These are phyloP conservation scores for Corylus americana DNA, from an alignment of 306 rosid species.

Conservation along the genomic window DNA sequence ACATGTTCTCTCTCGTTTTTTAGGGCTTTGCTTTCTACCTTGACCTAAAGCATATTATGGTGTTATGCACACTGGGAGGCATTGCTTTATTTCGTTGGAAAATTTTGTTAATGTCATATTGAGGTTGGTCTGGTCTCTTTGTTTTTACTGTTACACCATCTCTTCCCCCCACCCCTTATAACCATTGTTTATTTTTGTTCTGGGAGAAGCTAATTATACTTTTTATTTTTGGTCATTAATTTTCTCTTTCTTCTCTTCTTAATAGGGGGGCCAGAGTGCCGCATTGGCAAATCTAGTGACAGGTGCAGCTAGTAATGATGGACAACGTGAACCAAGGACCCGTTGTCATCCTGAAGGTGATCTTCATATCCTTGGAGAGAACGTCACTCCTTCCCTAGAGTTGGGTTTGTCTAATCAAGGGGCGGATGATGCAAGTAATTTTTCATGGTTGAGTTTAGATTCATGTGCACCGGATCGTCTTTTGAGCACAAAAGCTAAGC, in stretches of 20 bases:
- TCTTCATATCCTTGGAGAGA: constrained; percentile 29
- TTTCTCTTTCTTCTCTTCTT: constrained; percentile 25
- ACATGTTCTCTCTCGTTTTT: not conserved
- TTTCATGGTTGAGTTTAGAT: constrained; percentile 73
- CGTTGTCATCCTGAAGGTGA: constrained; percentile 37
- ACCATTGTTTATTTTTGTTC: not conserved
- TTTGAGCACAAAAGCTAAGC: constrained; percentile 23
- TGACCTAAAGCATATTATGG: not conserved
- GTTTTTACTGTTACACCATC: not conserved
- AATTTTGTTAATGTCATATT: not conserved
- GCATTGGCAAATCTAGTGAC: constrained; percentile 33
- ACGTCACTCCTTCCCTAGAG: constrained; percentile 35
- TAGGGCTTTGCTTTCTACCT: not conserved
- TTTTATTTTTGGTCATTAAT: not conserved
- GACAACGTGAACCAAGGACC: constrained; percentile 32
- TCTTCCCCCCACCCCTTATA: not conserved
- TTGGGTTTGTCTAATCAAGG: constrained; percentile 43
- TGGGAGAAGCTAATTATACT: constrained; percentile 17
- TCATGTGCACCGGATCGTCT: constrained; percentile 45
- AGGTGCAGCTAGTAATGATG: constrained; percentile 22
- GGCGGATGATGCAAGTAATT: constrained; percentile 48
- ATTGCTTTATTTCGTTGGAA: not conserved
- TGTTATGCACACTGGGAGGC: not conserved
- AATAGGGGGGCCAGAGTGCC: constrained; percentile 46
- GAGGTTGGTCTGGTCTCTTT: not conserved